phyloP scores from a whole-genome alignment of 225 moss, liverwort and hornwort genomes.

The Ulota crispa region DNA sequence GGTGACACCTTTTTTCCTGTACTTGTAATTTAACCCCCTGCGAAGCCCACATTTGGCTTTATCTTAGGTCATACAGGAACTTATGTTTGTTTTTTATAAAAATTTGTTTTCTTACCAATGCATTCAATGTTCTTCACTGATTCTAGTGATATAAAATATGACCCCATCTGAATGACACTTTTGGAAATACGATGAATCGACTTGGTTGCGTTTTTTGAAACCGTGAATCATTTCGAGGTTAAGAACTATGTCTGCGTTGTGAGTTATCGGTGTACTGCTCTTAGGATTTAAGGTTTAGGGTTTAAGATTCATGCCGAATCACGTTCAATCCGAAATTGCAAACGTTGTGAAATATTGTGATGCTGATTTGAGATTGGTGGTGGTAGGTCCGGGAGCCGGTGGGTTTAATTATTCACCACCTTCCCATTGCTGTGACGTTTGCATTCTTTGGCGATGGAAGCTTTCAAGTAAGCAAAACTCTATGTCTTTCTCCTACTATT shows the following conservation, averaged over 20 bases:
- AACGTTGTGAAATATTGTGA: neutral
- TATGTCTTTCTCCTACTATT: neutral
- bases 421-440: constrained; percentile 85
- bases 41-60: neutral
- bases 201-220: neutral
- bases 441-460: constrained; percentile 81
- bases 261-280: neutral
- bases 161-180: neutral
- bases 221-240: neutral
- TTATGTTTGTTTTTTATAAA: neutral
- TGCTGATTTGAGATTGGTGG: constrained; percentile 11
- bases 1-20: constrained; percentile 33
- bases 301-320: neutral
- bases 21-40: neutral
- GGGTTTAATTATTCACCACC: constrained; percentile 79
- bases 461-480: constrained; percentile 60
- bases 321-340: neutral
- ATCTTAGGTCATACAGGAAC: neutral
- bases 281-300: neutral
- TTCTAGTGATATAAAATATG: neutral
- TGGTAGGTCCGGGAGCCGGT: constrained; percentile 77
- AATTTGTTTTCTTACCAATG: neutral
- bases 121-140: neutral
- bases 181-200: neutral
- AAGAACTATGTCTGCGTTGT: neutral